Percentiles rank a stretch among this genome's conserved stretches.
Conservation (phyloP, 176 grass and related monocot genomes). For the Thinopyrum elongatum region DNA sequence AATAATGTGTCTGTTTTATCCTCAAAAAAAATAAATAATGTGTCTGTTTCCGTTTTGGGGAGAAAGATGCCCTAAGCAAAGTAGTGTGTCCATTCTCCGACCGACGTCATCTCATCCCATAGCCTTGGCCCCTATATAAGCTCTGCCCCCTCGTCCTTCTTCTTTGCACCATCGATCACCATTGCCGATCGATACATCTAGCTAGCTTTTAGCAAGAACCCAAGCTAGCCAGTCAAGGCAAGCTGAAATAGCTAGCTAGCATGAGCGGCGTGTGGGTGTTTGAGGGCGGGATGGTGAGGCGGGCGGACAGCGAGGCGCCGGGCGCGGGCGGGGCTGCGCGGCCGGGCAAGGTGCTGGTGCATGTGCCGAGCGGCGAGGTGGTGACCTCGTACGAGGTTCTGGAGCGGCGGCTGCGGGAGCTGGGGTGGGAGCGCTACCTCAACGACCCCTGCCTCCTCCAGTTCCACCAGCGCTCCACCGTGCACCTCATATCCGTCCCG, state of each 20-base stretch:
- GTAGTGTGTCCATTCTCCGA: background rate
- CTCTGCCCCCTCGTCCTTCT: background rate
- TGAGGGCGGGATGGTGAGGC: conserved; percentile 62
- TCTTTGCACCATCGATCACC: conserved; percentile 3
- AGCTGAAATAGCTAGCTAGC: background rate
- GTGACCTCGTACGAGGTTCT: conserved; percentile 72
- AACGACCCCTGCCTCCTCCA: conserved; percentile 71
- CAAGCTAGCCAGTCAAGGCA: too few relatives aligned
- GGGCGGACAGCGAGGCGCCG: conserved; percentile 40
- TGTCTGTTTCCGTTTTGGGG: too few relatives aligned
- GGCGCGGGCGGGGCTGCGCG: background rate
- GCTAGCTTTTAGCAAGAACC: background rate
- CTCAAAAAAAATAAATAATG: too few relatives aligned
- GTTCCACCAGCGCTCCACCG: conserved; percentile 75
- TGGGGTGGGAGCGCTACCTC: conserved; percentile 75
- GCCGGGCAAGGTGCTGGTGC: conserved; percentile 56
- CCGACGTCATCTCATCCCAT: conserved; percentile 8
- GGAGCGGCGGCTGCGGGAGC: conserved; percentile 47
- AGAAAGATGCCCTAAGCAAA: background rate
- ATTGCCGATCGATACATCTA: background rate
- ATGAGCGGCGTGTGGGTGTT: conserved; percentile 89
- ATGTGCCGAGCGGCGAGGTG: conserved; percentile 65
- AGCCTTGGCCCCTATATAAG: conserved; percentile 40
- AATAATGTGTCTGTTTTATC: too few relatives aligned
- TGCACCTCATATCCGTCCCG: conserved; percentile 80